Percentiles rank a stretch among this genome's conserved stretches.
phyloP scores from a whole-genome alignment of 208 protist species.

The Trypanosoma theileri region DNA sequence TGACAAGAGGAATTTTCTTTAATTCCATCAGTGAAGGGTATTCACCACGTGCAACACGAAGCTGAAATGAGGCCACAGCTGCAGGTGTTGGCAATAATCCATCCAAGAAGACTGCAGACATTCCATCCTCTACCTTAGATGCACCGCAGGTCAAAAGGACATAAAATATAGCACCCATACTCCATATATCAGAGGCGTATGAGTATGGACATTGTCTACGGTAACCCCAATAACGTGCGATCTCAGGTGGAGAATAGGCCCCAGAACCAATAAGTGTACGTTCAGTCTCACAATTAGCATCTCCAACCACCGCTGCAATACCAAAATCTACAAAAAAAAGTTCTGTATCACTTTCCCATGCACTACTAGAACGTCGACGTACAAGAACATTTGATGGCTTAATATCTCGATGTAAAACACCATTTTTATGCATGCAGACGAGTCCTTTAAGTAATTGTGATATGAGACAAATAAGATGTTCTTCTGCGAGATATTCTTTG shows the following conservation, averaged over 20 bases:
- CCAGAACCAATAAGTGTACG: slow-evolving; percentile 31
- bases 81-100: background rate
- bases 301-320: slow-evolving; percentile 10
- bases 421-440: slow-evolving; percentile 34
- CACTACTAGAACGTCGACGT: slow-evolving; percentile 4
- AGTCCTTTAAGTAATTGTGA: slow-evolving; percentile 29
- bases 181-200: slow-evolving; percentile 35
- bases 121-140: slow-evolving; percentile 17
- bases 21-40: slow-evolving; percentile 16
- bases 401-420: slow-evolving; percentile 41
- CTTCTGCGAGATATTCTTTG: slow-evolving; percentile 8
- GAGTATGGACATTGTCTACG: slow-evolving; percentile 24
- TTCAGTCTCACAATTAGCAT: slow-evolving; percentile 11
- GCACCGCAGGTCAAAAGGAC: slow-evolving; percentile 30
- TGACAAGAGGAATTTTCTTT: slow-evolving; percentile 11
- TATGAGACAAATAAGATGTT: slow-evolving; percentile 31
- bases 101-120: slow-evolving; percentile 19
- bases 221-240: slow-evolving; percentile 33
- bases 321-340: slow-evolving; percentile 36
- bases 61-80: background rate
- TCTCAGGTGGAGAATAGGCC: slow-evolving; percentile 32
- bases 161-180: slow-evolving; percentile 35
- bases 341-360: slow-evolving; percentile 18
- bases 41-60: slow-evolving; percentile 22
- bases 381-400: slow-evolving; percentile 45